Evolutionary conservation across 495 filamentous ascomycete species (phyloP).

Genomic region (Hyaloscypha finlandica): DNA sequence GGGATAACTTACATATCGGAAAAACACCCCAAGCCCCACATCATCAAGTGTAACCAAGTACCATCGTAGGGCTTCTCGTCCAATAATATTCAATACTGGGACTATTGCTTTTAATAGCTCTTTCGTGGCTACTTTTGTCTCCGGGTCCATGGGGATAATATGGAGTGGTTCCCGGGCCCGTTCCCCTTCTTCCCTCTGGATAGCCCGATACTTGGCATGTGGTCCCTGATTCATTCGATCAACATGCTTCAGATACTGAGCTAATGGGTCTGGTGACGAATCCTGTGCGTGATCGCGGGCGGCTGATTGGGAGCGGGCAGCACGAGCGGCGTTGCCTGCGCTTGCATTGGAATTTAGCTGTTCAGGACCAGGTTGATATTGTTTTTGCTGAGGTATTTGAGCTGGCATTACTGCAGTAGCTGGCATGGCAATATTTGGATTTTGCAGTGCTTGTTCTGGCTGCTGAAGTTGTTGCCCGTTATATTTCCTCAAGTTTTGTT

Average conservation of each 20-base stretch:
- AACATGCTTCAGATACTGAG: slow-evolving; percentile 47
- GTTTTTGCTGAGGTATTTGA: slow-evolving; percentile 20
- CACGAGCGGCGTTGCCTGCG: slow-evolving; percentile 15
- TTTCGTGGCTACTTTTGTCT: slow-evolving; percentile 38
- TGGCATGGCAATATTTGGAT: slow-evolving; percentile 5
- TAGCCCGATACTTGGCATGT: slow-evolving; percentile 19
- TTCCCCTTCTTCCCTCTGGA: slow-evolving; percentile 27
- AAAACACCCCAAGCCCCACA: slow-evolving; percentile 45
- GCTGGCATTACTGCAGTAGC: slow-evolving; percentile 6
- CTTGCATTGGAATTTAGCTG: slow-evolving; percentile 4
- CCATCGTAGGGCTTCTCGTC: slow-evolving; percentile 41
- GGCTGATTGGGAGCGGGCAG: slow-evolving; percentile 17
- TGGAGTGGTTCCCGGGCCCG: slow-evolving; percentile 31
- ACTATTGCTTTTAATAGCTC: slow-evolving; percentile 37
- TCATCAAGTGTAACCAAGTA: slow-evolving; percentile 46
- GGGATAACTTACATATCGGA: slow-evolving; percentile 43
- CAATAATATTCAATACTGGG: slow-evolving; percentile 39
- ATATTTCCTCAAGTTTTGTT: slow-evolving; percentile 32
- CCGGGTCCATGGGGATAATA: slow-evolving; percentile 43
- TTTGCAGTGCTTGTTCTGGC: slow-evolving; percentile 23
- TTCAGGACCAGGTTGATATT: slow-evolving; percentile 16
- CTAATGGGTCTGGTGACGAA: slow-evolving; percentile 29
- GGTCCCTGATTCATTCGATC: not conserved
- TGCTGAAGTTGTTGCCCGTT: slow-evolving; percentile 10
- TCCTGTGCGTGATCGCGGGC: slow-evolving; percentile 25